Evolutionary conservation across 495 filamentous ascomycete species (phyloP), one percentile per base, ranked within the genome.

Genomic region (Trichoderma orchidacearum): DNA sequence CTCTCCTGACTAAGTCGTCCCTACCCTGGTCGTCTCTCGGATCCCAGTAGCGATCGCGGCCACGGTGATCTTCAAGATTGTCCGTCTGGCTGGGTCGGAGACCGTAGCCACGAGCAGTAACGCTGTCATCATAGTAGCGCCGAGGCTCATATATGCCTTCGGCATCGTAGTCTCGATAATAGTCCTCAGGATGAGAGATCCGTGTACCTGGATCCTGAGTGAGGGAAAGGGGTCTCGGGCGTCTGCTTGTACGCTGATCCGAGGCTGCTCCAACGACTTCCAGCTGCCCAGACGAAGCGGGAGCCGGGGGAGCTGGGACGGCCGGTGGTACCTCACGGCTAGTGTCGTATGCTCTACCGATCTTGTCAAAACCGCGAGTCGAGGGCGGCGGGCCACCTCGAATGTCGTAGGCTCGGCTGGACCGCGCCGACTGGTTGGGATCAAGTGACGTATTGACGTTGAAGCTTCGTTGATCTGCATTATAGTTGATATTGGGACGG

Each of bases 281-380:
- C 28, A 17, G 28, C n/a, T n/a, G 51, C 28, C 51, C 30, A 17
- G 48, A 30, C 2, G 28, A 28, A 23, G 58, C 29, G 25, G 64
- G 57, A 8, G 70, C 71, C 6, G 70, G 72, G 1, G 68, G 58
- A 12, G 66, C 59, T 5, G 71, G 72, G 0, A 63, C 70, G 1
- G 66, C 48, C 13, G 68, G 66, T 11, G 70, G 73, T 5, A 71
- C 61, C 17, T 53, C 51, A 8, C 45, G 45, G n/a, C 5, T 11
- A 11, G 5, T 18, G 6, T 53, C 51, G 18, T 34, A 55, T 13
- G 64, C 56, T 21, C 72, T 67, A 48, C 68, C 69, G 13, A 85
- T 63, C 54, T 76, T 83, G 28, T 86, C 85, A 57, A 86, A 73
- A 0, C 81, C 84, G 68, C 80, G 71, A 3, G 78, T 79, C 11